These are phyloP conservation scores for Colletotrichum caudatum DNA, from an alignment of 2,329 filamentous ascomycete species.

Conservation along the genomic window DNA sequence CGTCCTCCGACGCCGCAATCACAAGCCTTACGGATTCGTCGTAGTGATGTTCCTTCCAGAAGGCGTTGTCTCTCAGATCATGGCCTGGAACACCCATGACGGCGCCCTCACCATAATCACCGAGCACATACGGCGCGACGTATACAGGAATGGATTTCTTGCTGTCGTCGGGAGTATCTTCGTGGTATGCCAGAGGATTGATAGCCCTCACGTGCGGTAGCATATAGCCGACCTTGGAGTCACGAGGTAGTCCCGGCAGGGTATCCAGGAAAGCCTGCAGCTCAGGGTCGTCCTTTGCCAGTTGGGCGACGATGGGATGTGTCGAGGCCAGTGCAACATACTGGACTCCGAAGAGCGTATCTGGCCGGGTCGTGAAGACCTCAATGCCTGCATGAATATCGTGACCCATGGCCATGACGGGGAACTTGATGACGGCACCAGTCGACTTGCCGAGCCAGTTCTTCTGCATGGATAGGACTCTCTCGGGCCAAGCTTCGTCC, in stretches of 20 bases:
- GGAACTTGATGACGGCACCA: constrained; percentile 80
- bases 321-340: constrained; percentile 83
- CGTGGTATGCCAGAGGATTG: constrained; percentile 73
- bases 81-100: constrained; percentile 95
- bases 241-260: constrained; percentile 65
- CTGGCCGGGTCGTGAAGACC: constrained; percentile 86
- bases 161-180: constrained; percentile 61
- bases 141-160: constrained; percentile 77
- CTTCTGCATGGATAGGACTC: constrained; percentile 84
- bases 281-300: constrained; percentile 70
- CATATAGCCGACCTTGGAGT: constrained; percentile 75
- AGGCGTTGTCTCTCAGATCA: constrained; percentile 81
- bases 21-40: constrained; percentile 73
- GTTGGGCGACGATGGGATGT: constrained; percentile 74
- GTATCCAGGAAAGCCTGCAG: constrained; percentile 77
- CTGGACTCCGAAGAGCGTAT: constrained; percentile 89
- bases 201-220: constrained; percentile 71
- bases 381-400: constrained; percentile 65
- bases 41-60: constrained; percentile 79
- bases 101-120: constrained; percentile 87
- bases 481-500: constrained; percentile 80
- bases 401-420: constrained; percentile 61
- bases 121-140: constrained; percentile 86
- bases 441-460: constrained; percentile 89
- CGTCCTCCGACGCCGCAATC: constrained; percentile 64